Base-by-base conservation (phyloP, 305 asterid species). In the Coffea humblotiana region DNA sequence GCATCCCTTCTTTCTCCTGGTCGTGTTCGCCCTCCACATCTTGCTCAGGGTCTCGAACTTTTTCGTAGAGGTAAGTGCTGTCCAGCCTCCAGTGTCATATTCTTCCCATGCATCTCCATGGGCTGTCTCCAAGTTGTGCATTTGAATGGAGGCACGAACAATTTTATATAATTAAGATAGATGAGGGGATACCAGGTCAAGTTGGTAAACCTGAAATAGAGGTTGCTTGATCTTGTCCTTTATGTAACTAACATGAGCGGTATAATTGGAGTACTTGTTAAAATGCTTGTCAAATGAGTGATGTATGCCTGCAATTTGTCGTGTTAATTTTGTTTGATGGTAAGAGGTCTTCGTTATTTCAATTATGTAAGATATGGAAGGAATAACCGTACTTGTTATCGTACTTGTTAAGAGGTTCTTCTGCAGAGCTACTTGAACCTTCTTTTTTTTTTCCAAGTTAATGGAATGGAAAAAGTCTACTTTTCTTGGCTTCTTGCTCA, bases 1-100 rank as follows among this genome's bases (percentile, higher is more conserved):
- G 98, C 96, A 67, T 95, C 98, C 82, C 97, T 95, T 81, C 91
- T 91, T 87, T 95, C 97, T 8, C 93, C 93, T 3, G 89, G 94
- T 75, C 84, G 84, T 75, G 83, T 74, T 80, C 93, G 96, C 71
- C 94, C 98, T 40, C 81, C 92, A 10, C 90, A 93, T 84, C 90
- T 95, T 23, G 86, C 90, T 61, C 90, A 82, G 65, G 85, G 93
- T 79, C 89, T 91, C 11, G 90, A 92, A 73, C 94, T 93, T 85
- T 93, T 90, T 79, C 93, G 88, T 43, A 85, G 83, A 91, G 98
- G 98, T 92, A 81, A 83, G 48, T 82, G n/a, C 69, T 76, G 43
- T 77, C 27, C 32, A 58, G 64, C 82, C 14, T 8, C 49, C 10
- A 40, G 43, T 3, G 43, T 40, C 43, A 40, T 40, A 0, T 40